Conservation (phyloP, 352 stramenopile genomes). For the Phytopythium helicoides region DNA sequence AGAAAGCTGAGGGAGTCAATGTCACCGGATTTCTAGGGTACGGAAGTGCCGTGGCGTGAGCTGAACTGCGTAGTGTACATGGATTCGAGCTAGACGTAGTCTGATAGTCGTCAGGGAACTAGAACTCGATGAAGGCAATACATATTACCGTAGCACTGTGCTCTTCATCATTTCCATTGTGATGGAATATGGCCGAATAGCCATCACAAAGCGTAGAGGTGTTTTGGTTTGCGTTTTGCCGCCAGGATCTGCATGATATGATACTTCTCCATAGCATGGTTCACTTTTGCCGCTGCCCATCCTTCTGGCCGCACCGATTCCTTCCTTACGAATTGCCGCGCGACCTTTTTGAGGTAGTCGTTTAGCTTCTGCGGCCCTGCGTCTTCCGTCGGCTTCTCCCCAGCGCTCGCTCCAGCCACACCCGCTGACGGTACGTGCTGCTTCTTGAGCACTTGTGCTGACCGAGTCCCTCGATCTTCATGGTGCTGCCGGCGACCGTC, state of each 20-base stretch:
- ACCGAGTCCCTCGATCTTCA: background rate
- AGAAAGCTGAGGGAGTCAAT: no score
- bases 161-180: no score
- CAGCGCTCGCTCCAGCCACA: background rate
- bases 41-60: no score
- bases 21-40: no score
- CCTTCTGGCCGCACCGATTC: conserved; percentile 39
- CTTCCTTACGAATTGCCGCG: conserved; percentile 25
- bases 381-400: conserved; percentile 3
- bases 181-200: no score
- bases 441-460: background rate
- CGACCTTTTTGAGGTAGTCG: conserved; percentile 42
- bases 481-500: no score
- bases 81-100: no score
- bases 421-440: background rate
- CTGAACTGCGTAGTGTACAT: no score
- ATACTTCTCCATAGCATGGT: conserved; percentile 53
- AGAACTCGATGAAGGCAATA: no score
- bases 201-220: no score
- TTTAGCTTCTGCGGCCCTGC: background rate
- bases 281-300: conserved; percentile 57
- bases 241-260: conserved; percentile 44
- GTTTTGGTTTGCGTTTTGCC: conserved; percentile 38
- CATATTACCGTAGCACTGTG: no score
- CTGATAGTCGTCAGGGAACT: no score